Percentiles rank a stretch among this genome's conserved stretches.
These are phyloP conservation scores for Beauveria caledonica DNA, from an alignment of 2,329 filamentous ascomycete species.

Conservation along the genomic window DNA sequence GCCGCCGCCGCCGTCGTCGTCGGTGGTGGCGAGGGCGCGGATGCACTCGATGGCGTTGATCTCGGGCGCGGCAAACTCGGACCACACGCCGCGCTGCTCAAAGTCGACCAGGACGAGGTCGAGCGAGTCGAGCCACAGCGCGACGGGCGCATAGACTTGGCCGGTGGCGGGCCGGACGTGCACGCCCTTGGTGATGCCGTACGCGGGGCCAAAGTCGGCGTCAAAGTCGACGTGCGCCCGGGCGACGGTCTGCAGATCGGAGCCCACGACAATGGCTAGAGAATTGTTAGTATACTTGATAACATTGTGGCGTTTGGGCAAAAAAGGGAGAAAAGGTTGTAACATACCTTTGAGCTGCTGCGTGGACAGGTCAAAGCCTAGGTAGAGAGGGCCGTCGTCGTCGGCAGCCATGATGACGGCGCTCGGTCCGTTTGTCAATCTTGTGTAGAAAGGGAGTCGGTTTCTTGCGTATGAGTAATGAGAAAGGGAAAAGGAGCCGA, in stretches of 20 bases:
- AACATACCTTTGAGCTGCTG: conserved; percentile 80
- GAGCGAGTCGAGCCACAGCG: conserved; percentile 88
- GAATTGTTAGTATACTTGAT: background rate
- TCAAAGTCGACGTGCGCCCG: conserved; percentile 95
- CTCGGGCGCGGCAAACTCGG: conserved; percentile 52
- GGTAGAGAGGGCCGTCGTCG: conserved; percentile 55
- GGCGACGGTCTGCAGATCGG: conserved; percentile 69
- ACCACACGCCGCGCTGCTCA: conserved; percentile 56
- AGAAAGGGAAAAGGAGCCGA: too few species aligned
- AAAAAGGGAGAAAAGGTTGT: conserved; percentile 4
- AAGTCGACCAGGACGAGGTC: conserved; percentile 72
- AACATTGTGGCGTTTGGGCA: background rate
- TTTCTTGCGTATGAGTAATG: too few species aligned
- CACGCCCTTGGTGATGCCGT: conserved; percentile 83
- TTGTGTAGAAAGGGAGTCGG: accelerated
- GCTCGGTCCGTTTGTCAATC: background rate
- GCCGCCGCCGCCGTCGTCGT: too few species aligned
- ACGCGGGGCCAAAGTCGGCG: conserved; percentile 62
- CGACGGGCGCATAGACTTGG: conserved; percentile 88
- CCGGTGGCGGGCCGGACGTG: conserved; percentile 71
- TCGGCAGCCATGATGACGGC: background rate
- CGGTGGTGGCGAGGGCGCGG: conserved; percentile 37
- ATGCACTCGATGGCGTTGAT: conserved; percentile 52
- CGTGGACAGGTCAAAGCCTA: conserved; percentile 93
- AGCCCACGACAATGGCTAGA: conserved; percentile 74